Evolutionary conservation across 768 basidiomycete genomes (phyloP), one percentile per base, ranked within the genome.

Genomic region (Termitomyces sp.): DNA sequence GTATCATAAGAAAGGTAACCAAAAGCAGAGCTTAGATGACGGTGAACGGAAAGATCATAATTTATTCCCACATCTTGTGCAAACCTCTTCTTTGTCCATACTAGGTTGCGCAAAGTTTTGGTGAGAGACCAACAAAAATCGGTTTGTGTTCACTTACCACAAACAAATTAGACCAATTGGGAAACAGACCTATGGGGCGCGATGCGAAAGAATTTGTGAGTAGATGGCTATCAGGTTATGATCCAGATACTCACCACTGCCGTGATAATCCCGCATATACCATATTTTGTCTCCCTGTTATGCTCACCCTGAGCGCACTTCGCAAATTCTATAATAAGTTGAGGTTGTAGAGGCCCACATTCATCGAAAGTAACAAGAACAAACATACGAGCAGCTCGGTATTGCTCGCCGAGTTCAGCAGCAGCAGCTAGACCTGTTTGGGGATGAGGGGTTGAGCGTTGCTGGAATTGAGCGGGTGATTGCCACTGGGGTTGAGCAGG

Each of bases 101-200:
- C 65, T 66, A 29, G 3, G 5, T 20, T 36, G 17, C 9, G 38
- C 15, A 2, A 34, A 34, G 20, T 50, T 42, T 47, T 29, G 11
- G 15, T 48, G 49, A 38, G 31, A 55, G 9, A 4, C 4, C 7
- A 12, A 7, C 29, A 20, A 34, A 8, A 25, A 40, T 14, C 31
- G 31, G n/a, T 32, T 12, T 40, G 12, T 17, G 2, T 40, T n/a
- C 6, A 47, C 64, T 58, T 45, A 63, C 66, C 60, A 66, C 17
- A 67, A 55, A 34, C 65, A 67, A 14, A 67, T 38, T 3, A 67
- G 57, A 9, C 67, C 67, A 37, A 67, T 56, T 15, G 67, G 65
- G 40, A 67, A 66, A 11, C 48, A 49, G 1, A 65, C 2, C 65
- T 67, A 36, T 31, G 32, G 34, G 31, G 45, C 15, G 32, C 32